Percentiles rank a stretch among this genome's conserved stretches.
phyloP scores from a whole-genome alignment of 768 basidiomycete genomes.

The Pisolithus marmoratus region DNA sequence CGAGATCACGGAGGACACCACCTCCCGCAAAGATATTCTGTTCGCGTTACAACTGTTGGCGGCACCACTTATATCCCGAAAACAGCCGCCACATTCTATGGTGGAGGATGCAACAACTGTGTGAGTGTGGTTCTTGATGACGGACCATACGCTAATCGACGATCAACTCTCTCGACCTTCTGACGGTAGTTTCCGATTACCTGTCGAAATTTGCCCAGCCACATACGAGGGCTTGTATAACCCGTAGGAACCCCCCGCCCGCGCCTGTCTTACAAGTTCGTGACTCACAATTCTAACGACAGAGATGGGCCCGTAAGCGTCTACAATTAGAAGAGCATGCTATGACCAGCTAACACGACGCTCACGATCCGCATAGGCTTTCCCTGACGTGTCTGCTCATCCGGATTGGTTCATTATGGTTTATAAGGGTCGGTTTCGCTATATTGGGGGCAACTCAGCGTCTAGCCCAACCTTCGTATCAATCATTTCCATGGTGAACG shows the following conservation, averaged over 20 bases:
- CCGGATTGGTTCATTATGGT: constrained; percentile 43
- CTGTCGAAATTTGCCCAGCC: too few relatives aligned
- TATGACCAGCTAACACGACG: not conserved
- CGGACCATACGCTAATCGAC: not conserved
- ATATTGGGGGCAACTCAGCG: constrained; percentile 60
- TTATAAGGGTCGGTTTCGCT: constrained; percentile 30
- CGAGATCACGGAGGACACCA: not conserved
- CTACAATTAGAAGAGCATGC: not conserved
- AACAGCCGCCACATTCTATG: constrained; percentile 53
- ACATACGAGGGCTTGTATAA: too few relatives aligned
- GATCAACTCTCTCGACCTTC: constrained; percentile 45
- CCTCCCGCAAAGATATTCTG: not conserved
- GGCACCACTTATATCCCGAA: constrained; percentile 59
- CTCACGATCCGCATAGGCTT: constrained; percentile 28
- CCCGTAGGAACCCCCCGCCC: constrained; percentile 29
- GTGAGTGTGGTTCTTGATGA: constrained; percentile 29
- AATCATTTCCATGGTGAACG: constrained; percentile 60
- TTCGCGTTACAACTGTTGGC: constrained; percentile 70
- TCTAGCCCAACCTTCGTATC: constrained; percentile 59
- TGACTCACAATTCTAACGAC: not conserved
- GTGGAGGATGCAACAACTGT: constrained; percentile 70
- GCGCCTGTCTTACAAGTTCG: not conserved
- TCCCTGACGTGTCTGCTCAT: constrained; percentile 67
- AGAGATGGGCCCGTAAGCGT: constrained; percentile 50
- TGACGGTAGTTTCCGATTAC: constrained; percentile 25